Percentiles rank a stretch among this genome's conserved stretches.
Conservation (phyloP, 768 basidiomycete genomes). For the Pleurotus eryngii region DNA sequence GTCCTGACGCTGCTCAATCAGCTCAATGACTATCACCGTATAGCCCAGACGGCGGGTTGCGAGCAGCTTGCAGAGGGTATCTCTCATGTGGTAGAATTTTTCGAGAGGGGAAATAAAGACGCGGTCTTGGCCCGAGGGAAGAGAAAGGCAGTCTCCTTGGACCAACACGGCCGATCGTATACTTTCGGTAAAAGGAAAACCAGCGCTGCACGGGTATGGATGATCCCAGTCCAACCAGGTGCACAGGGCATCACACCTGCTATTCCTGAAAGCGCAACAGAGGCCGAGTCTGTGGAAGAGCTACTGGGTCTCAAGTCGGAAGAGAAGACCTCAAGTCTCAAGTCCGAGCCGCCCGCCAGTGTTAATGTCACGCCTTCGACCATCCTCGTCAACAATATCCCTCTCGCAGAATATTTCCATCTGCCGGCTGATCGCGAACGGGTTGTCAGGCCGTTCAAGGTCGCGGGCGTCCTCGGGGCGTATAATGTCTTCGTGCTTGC, state of each 20-base stretch:
- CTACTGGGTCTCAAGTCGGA: slow-evolving; percentile 20
- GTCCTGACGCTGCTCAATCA: slow-evolving; percentile 60
- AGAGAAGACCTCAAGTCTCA: slow-evolving; percentile 5
- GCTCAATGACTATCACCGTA: slow-evolving; percentile 58
- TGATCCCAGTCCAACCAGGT: slow-evolving; percentile 57
- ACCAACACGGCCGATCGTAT: slow-evolving; percentile 81
- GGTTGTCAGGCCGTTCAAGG: slow-evolving; percentile 77
- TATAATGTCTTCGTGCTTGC: slow-evolving; percentile 77
- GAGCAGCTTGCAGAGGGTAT: slow-evolving; percentile 51
- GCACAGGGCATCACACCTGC: slow-evolving; percentile 7
- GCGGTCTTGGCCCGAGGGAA: slow-evolving; percentile 43
- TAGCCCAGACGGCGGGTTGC: slow-evolving; percentile 58
- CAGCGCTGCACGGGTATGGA: slow-evolving; percentile 89
- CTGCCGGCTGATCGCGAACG: slow-evolving; percentile 74
- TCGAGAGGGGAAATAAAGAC: slow-evolving; percentile 63
- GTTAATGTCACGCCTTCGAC: slow-evolving; percentile 49
- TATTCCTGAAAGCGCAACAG: slow-evolving; percentile 8
- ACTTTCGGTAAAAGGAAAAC: slow-evolving; percentile 87
- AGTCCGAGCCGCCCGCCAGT: slow-evolving; percentile 12
- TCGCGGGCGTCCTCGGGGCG: slow-evolving; percentile 80
- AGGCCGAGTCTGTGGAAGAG: slow-evolving; percentile 24
- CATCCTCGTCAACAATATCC: slow-evolving; percentile 83
- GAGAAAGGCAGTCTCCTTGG: slow-evolving; percentile 59
- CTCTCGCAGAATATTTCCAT: slow-evolving; percentile 77
- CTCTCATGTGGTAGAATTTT: slow-evolving; percentile 51